Evolutionary conservation across 1,284 basidiomycete genomes (phyloP).

Genomic region (Puccinia triticina): DNA sequence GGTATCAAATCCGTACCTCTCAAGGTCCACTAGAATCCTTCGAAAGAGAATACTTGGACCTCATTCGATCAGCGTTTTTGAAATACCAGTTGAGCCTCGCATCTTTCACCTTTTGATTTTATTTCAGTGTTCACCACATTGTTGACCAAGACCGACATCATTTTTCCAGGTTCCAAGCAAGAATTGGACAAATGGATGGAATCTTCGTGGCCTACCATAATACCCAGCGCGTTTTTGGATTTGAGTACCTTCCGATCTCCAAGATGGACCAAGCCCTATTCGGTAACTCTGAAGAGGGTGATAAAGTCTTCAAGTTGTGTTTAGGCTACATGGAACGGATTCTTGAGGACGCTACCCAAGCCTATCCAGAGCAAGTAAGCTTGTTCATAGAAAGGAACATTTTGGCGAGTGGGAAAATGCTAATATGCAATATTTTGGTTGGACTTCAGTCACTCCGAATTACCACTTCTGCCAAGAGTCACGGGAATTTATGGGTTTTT

Average conservation of each 20-base stretch:
- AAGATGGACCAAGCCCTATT: slow-evolving; percentile 87
- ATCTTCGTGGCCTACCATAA: slow-evolving; percentile 95
- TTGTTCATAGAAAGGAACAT: not conserved
- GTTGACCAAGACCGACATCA: slow-evolving; percentile 11
- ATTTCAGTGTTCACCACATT: slow-evolving; percentile 18
- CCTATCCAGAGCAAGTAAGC: slow-evolving; percentile 68
- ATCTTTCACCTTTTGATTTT: not conserved
- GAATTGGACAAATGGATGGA: slow-evolving; percentile 97
- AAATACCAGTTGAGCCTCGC: slow-evolving; percentile 74
- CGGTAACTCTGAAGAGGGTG: slow-evolving; percentile 69
- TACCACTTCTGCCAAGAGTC: slow-evolving; percentile 45
- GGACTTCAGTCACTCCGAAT: slow-evolving; percentile 43
- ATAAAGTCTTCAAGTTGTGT: slow-evolving; percentile 76
- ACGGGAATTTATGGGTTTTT: slow-evolving; percentile 48
- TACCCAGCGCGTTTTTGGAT: slow-evolving; percentile 83
- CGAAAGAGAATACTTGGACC: slow-evolving; percentile 66
- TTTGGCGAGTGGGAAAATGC: not conserved
- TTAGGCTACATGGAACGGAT: slow-evolving; percentile 74
- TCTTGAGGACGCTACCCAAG: slow-evolving; percentile 67
- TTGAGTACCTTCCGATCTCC: slow-evolving; percentile 84
- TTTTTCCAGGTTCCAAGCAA: slow-evolving; percentile 76
- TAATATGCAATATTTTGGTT: not conserved
- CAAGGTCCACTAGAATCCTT: slow-evolving; percentile 59
- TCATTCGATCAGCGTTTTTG: slow-evolving; percentile 88
- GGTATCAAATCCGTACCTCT: slow-evolving; percentile 58